Evolutionary conservation across 2,329 filamentous ascomycete genomes (phyloP).

Genomic region (Ustilaginoidea virens): DNA sequence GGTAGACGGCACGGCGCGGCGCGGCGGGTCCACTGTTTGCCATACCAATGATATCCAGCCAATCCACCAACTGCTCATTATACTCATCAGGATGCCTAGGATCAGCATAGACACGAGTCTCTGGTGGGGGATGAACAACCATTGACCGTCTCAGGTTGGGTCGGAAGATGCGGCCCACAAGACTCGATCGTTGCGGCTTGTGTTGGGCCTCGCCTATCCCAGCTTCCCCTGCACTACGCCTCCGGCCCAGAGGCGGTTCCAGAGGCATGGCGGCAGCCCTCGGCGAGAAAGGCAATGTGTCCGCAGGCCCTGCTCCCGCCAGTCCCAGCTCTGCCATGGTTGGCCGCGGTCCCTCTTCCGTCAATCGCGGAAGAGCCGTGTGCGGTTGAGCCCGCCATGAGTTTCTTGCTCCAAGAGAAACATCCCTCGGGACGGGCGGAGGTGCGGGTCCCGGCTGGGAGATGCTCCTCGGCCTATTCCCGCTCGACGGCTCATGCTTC

Average conservation of each 20-base stretch:
- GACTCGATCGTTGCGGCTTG: not conserved
- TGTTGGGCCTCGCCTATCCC: not conserved
- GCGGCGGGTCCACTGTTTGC: too few relatives aligned
- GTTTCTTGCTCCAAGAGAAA: slow-evolving; percentile 11
- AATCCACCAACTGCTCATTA: slow-evolving; percentile 22
- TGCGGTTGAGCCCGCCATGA: slow-evolving; percentile 18
- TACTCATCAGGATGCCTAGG: slow-evolving; percentile 17
- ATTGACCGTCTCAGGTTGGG: slow-evolving; percentile 2
- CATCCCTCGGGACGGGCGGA: slow-evolving; percentile 8
- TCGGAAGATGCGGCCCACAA: slow-evolving; percentile 4
- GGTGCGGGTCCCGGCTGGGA: slow-evolving; percentile 18
- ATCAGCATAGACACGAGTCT: slow-evolving; percentile 5
- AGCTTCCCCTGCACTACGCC: slow-evolving; percentile 1
- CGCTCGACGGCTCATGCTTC: not conserved
- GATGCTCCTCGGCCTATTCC: slow-evolving; percentile 17
- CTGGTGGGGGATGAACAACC: slow-evolving; percentile 1
- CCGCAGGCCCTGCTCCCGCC: slow-evolving; percentile 2
- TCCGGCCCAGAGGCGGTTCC: not conserved
- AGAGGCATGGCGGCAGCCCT: slow-evolving; percentile 12
- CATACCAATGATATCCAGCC: slow-evolving; percentile 24
- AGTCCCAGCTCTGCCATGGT: slow-evolving; percentile 18
- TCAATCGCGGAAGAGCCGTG: slow-evolving; percentile 21
- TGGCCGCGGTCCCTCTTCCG: slow-evolving; percentile 21
- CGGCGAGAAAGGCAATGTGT: slow-evolving; percentile 10
- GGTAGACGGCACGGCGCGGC: too few relatives aligned